A percentile compares a stretch with the other conserved stretches of the same genome.
Conservation (phyloP, 805 yeast species). For the Kodamaea lidongshanica region DNA sequence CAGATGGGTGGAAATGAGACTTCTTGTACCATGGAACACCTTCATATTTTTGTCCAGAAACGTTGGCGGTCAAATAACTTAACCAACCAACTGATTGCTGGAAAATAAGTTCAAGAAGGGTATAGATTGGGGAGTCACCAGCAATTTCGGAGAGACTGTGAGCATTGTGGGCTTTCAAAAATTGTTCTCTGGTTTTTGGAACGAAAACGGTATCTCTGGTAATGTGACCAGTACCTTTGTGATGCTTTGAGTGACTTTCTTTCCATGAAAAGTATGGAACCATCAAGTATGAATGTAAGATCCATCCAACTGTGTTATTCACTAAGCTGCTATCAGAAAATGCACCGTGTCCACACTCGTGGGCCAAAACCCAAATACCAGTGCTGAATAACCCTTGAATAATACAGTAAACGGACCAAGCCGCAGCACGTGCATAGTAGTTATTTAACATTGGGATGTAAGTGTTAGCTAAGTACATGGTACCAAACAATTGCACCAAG, state of each 20-base stretch:
- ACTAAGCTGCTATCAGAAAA: constrained; percentile 49
- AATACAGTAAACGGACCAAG: constrained; percentile 38
- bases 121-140: constrained; percentile 50
- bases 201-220: constrained; percentile 56
- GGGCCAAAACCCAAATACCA: constrained; percentile 59
- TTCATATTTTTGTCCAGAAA: constrained; percentile 44
- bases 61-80: constrained; percentile 42
- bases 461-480: constrained; percentile 39
- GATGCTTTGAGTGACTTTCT: constrained; percentile 54
- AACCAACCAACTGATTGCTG: constrained; percentile 57
- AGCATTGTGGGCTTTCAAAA: constrained; percentile 26
- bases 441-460: constrained; percentile 27
- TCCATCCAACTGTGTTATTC: constrained; percentile 57
- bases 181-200: constrained; percentile 48
- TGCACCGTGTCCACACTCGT: constrained; percentile 62
- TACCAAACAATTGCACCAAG: constrained; percentile 36
- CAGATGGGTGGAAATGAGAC: constrained; percentile 50
- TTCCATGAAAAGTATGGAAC: constrained; percentile 64
- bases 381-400: constrained; percentile 45
- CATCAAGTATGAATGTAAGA: constrained; percentile 48
- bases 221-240: constrained; percentile 57
- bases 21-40: constrained; percentile 38
- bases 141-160: constrained; percentile 38
- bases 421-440: constrained; percentile 27
- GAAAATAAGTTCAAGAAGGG: constrained; percentile 38